phyloP scores from a whole-genome alignment of 2,329 filamentous ascomycete genomes.

The Microcyclospora tardicrescens region DNA sequence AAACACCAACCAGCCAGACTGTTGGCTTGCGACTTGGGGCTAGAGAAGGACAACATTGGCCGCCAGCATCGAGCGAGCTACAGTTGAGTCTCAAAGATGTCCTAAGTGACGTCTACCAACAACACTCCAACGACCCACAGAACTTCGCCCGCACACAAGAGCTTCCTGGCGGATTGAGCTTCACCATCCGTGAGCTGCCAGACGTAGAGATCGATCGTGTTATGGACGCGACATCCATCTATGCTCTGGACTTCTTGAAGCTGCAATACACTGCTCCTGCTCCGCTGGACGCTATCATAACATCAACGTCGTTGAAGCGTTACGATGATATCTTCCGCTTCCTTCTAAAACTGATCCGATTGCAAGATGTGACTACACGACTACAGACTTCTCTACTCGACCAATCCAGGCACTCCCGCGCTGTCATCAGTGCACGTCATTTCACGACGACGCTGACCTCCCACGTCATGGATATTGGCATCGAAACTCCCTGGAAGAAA shows the following conservation, averaged over 20 bases:
- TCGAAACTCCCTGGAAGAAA: constrained; percentile 57
- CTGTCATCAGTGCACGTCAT: constrained; percentile 42
- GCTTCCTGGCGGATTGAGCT: constrained; percentile 40
- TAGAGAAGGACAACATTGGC: constrained; percentile 60
- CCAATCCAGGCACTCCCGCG: neutral
- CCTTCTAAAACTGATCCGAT: constrained; percentile 61
- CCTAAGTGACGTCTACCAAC: constrained; percentile 58
- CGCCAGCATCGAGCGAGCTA: constrained; percentile 87
- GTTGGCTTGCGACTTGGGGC: constrained; percentile 78
- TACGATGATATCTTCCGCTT: constrained; percentile 80
- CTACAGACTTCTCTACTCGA: constrained; percentile 11
- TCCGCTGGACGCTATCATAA: constrained; percentile 61
- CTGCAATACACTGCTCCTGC: constrained; percentile 69
- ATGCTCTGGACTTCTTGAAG: constrained; percentile 85
- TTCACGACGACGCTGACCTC: constrained; percentile 60
- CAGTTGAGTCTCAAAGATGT: constrained; percentile 78
- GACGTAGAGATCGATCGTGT: constrained; percentile 69
- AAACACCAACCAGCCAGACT: constrained; percentile 53
- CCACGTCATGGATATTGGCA: constrained; percentile 70
- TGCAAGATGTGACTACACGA: constrained; percentile 44
- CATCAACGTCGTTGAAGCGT: constrained; percentile 53
- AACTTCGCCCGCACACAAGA: constrained; percentile 11
- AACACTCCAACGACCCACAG: constrained; percentile 6
- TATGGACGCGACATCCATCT: constrained; percentile 67
- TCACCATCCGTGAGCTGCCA: constrained; percentile 70